Evolutionary conservation across 2,329 filamentous ascomycete species (phyloP).

Genomic region (Didymella glomerata): DNA sequence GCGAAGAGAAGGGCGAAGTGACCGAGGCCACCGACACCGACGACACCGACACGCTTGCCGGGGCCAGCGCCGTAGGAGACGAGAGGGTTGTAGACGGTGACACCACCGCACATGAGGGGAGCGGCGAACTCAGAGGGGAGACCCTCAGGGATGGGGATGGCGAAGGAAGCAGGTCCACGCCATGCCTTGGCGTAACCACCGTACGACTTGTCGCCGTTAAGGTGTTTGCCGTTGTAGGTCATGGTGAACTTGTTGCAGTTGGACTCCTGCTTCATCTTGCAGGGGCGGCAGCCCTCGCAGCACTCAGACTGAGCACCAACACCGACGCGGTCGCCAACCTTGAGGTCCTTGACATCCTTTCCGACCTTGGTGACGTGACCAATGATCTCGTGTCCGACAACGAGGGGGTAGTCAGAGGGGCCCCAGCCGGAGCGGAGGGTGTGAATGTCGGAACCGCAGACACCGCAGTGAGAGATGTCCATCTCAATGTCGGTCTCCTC

Average conservation of each 20-base stretch:
- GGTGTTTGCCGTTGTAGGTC: slow-evolving; percentile 58
- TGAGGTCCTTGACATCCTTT: slow-evolving; percentile 59
- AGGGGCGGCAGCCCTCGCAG: slow-evolving; percentile 59
- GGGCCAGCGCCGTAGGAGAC: slow-evolving; percentile 78
- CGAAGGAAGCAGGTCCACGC: slow-evolving; percentile 76
- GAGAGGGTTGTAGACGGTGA: slow-evolving; percentile 80
- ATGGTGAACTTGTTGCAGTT: slow-evolving; percentile 57
- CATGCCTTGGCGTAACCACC: slow-evolving; percentile 72
- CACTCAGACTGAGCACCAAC: slow-evolving; percentile 59
- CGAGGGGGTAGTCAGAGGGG: slow-evolving; percentile 59
- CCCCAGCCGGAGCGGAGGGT: slow-evolving; percentile 54
- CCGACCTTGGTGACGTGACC: slow-evolving; percentile 51
- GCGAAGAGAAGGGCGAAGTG: slow-evolving; percentile 77
- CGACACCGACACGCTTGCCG: slow-evolving; percentile 78
- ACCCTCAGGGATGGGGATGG: slow-evolving; percentile 77
- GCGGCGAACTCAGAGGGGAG: slow-evolving; percentile 69
- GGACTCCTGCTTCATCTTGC: slow-evolving; percentile 55
- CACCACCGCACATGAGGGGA: slow-evolving; percentile 83
- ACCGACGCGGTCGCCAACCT: slow-evolving; percentile 68
- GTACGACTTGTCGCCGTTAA: slow-evolving; percentile 69
- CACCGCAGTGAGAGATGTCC: slow-evolving; percentile 52
- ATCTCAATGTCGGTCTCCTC: slow-evolving; percentile 72
- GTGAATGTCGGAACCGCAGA: slow-evolving; percentile 50
- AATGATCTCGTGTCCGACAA: slow-evolving; percentile 55
- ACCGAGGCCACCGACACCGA: slow-evolving; percentile 77